Conservation (phyloP, 2,329 filamentous ascomycete species). For the Huntiella savannae region DNA sequence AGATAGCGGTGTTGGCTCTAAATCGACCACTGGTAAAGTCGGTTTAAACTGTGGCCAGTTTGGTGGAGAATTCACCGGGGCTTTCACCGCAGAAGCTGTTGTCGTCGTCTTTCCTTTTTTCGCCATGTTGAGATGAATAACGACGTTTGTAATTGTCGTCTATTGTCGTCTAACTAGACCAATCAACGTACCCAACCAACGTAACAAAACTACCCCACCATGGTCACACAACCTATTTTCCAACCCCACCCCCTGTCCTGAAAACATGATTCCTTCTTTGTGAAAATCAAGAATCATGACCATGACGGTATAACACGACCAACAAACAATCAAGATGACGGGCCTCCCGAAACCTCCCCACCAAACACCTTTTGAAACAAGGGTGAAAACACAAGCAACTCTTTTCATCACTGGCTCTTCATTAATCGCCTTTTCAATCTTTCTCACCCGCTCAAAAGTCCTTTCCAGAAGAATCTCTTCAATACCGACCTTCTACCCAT, state of each 20-base stretch:
- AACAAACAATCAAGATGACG: too few species aligned
- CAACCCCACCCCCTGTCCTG: too few species aligned
- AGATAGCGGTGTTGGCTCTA: conserved; percentile 36
- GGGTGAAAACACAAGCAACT: conserved; percentile 32
- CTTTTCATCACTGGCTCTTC: conserved; percentile 57
- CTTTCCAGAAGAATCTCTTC: conserved; percentile 39
- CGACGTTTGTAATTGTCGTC: too few species aligned
- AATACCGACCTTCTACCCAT: conserved; percentile 53
- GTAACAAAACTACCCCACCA: too few species aligned
- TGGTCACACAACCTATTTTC: too few species aligned
- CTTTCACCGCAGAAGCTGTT: conserved; percentile 13
- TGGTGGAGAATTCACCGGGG: conserved; percentile 16
- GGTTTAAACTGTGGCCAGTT: conserved; percentile 59
- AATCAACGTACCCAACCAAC: too few species aligned
- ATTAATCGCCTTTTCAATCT: conserved; percentile 54
- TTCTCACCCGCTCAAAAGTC: conserved; percentile 54
- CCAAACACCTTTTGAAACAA: too few species aligned
- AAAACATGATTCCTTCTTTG: too few species aligned
- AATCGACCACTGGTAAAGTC: conserved; percentile 43
- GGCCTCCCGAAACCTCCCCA: too few species aligned
- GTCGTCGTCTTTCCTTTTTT: conserved; percentile 14
- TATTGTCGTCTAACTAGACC: too few species aligned
- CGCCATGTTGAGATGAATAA: background rate
- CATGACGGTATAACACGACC: too few species aligned
- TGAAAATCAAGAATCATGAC: too few species aligned